These are phyloP conservation scores for Pichia inconspicua DNA, from an alignment of 1,139 yeast genomes.

Conservation along the genomic window DNA sequence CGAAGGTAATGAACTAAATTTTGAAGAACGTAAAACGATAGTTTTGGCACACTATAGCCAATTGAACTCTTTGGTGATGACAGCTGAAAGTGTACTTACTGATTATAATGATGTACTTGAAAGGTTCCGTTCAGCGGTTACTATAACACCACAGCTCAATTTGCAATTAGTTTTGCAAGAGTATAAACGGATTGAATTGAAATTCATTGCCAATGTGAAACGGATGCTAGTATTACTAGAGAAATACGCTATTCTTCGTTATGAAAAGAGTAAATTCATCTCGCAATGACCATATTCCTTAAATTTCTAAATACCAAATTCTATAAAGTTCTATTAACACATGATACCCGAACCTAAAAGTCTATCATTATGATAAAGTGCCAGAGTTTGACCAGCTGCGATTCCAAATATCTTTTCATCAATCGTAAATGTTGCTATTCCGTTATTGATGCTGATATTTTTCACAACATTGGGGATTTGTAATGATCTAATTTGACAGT, in stretches of 20 bases:
- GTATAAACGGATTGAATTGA: background rate
- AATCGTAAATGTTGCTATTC: constrained; percentile 31
- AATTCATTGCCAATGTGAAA: background rate
- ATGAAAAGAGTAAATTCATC: constrained; percentile 4
- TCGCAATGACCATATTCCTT: background rate
- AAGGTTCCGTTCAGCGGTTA: background rate
- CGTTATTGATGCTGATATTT: constrained; percentile 17
- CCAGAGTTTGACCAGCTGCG: constrained; percentile 86
- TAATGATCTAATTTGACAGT: constrained; percentile 63
- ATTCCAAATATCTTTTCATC: constrained; percentile 54
- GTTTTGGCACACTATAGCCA: background rate
- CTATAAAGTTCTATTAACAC: constrained; percentile 1
- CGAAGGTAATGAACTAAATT: background rate
- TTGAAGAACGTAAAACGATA: background rate
- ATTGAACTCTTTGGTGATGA: background rate
- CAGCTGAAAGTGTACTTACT: background rate
- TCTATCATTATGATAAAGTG: constrained; percentile 56
- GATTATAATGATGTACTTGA: background rate
- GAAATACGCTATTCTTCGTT: background rate
- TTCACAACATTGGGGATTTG: constrained; percentile 43
- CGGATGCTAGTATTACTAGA: constrained; percentile 1
- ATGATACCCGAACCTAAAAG: constrained; percentile 77
- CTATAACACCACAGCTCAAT: background rate
- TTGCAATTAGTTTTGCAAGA: background rate
- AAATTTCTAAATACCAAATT: background rate